phyloP scores from a whole-genome alignment of 2,329 filamentous ascomycete genomes.

The Beauveria bassiana region DNA sequence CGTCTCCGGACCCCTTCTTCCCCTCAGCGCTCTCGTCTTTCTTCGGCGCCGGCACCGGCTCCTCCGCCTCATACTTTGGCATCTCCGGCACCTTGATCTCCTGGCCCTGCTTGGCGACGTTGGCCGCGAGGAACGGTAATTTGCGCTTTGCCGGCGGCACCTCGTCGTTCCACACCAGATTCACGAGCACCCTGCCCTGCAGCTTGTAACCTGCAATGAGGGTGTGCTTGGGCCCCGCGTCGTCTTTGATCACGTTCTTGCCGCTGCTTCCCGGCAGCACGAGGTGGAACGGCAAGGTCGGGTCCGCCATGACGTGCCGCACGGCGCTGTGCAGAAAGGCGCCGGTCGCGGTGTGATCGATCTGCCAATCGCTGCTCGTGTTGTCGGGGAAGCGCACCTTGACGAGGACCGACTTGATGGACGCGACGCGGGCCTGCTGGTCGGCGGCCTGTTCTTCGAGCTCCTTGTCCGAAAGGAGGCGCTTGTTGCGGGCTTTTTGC shows the following conservation, averaged over 20 bases:
- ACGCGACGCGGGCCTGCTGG: constrained; percentile 56
- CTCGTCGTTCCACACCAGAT: constrained; percentile 63
- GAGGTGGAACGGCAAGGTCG: constrained; percentile 62
- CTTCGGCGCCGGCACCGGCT: constrained; percentile 25
- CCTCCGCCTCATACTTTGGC: constrained; percentile 29
- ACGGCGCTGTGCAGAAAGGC: constrained; percentile 68
- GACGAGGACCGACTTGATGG: constrained; percentile 61
- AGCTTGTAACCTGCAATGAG: constrained; percentile 71
- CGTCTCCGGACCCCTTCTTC: constrained; percentile 25
- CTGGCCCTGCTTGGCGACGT: constrained; percentile 54
- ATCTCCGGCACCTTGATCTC: constrained; percentile 58
- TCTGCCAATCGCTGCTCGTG: constrained; percentile 64
- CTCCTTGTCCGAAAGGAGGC: constrained; percentile 77
- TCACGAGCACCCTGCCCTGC: constrained; percentile 63
- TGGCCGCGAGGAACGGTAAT: constrained; percentile 49
- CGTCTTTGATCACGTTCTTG: constrained; percentile 41
- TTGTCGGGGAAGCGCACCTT: constrained; percentile 87
- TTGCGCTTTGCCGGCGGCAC: constrained; percentile 50
- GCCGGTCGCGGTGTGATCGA: constrained; percentile 61
- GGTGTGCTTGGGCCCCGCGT: constrained; percentile 37
- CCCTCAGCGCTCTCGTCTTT: constrained; percentile 20
- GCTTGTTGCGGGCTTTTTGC: constrained; percentile 58
- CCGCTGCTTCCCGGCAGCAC: constrained; percentile 45
- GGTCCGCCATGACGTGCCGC: constrained; percentile 58
- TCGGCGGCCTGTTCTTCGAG: constrained; percentile 61